Conservation (phyloP, 169 alveolate genomes). For the Hammondia hammondi region DNA sequence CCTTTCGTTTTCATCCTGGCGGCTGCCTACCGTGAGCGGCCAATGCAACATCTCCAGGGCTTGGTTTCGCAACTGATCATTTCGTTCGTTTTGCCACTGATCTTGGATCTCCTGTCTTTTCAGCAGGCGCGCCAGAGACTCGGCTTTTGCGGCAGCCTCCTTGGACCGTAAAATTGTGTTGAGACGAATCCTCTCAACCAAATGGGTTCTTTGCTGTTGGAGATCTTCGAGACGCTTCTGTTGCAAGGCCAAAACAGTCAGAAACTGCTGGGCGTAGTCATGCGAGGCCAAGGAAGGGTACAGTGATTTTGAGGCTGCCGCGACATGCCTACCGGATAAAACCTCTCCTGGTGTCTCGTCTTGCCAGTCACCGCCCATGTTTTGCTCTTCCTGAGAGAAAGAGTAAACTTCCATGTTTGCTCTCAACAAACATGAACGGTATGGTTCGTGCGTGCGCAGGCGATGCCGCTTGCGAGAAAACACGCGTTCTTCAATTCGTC, state of each 20-base stretch:
- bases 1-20: not conserved
- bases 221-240: constrained; percentile 13
- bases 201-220: not conserved
- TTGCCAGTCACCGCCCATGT: not conserved
- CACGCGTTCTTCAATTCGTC: too few relatives aligned
- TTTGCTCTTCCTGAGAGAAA: not conserved
- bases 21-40: not conserved
- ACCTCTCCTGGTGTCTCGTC: not conserved
- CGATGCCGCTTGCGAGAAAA: too few relatives aligned
- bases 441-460: too few relatives aligned
- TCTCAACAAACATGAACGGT: too few relatives aligned
- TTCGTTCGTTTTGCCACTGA: not conserved
- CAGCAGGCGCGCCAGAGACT: not conserved
- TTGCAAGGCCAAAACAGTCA: not conserved
- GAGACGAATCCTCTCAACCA: not conserved
- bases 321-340: not conserved
- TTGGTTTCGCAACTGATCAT: constrained; percentile 2
- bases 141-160: constrained; percentile 25
- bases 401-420: too few relatives aligned
- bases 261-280: not conserved
- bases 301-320: not conserved
- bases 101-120: not conserved
- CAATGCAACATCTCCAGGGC: constrained; percentile 13
- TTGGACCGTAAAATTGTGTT: not conserved
- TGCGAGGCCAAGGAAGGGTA: not conserved